These are phyloP conservation scores for Xenosphaeropsis pyriputrescens DNA, from an alignment of 2,329 filamentous ascomycete species.

Conservation along the genomic window DNA sequence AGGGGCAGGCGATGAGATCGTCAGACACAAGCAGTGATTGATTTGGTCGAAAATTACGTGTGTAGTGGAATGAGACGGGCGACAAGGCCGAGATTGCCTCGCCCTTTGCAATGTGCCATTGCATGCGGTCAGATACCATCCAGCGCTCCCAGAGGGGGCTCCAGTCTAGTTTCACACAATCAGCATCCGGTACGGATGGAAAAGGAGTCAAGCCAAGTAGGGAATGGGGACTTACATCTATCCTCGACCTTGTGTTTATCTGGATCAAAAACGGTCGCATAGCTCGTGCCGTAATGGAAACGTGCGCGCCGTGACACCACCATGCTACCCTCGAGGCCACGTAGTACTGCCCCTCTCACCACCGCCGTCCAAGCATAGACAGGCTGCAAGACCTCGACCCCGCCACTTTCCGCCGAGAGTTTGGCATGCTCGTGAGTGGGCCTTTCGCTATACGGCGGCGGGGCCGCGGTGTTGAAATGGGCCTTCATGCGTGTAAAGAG, in stretches of 20 bases:
- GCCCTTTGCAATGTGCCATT: slow-evolving; percentile 75
- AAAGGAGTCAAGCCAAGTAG: too few relatives aligned
- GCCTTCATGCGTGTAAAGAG: slow-evolving; percentile 56
- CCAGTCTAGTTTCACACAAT: slow-evolving; percentile 33
- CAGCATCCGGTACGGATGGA: too few relatives aligned
- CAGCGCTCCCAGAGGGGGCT: slow-evolving; percentile 66
- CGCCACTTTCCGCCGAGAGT: slow-evolving; percentile 31
- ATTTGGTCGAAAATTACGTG: slow-evolving; percentile 64
- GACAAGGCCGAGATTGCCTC: slow-evolving; percentile 60
- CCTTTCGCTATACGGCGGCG: slow-evolving; percentile 47
- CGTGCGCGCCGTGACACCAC: slow-evolving; percentile 60
- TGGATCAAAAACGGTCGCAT: slow-evolving; percentile 69
- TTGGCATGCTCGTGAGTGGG: slow-evolving; percentile 47
- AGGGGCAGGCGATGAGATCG: slow-evolving; percentile 63
- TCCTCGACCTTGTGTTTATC: slow-evolving; percentile 58
- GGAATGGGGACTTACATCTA: slow-evolving; percentile 24
- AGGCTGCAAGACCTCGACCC: slow-evolving; percentile 69
- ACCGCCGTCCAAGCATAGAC: slow-evolving; percentile 74
- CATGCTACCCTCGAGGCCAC: slow-evolving; percentile 66
- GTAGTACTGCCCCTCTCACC: slow-evolving; percentile 60
- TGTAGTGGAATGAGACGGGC: slow-evolving; percentile 74
- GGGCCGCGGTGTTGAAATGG: slow-evolving; percentile 41
- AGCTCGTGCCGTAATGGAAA: slow-evolving; percentile 63
- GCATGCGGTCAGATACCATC: slow-evolving; percentile 76
- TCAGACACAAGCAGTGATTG: slow-evolving; percentile 68